Evolutionary conservation across 2,329 filamentous ascomycete genomes (phyloP).

Genomic region (Stachybotrys chartarum): DNA sequence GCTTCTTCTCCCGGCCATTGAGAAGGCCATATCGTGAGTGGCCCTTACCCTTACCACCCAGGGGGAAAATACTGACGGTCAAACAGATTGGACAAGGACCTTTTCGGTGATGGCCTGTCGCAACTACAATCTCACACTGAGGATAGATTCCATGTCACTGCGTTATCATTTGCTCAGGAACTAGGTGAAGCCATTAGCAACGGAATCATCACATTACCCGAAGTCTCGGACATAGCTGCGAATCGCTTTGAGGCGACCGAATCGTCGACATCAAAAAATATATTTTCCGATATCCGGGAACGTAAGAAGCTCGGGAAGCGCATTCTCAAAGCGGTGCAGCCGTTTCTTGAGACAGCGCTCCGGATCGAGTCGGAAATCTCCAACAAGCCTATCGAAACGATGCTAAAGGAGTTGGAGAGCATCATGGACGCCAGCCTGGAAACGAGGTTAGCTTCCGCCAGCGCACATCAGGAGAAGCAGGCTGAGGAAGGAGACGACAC

Average conservation of each 20-base stretch:
- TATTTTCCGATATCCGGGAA: slow-evolving; percentile 65
- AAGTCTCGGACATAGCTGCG: slow-evolving; percentile 15
- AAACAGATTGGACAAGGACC: slow-evolving; percentile 54
- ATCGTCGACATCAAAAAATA: slow-evolving; percentile 44
- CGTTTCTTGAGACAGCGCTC: slow-evolving; percentile 67
- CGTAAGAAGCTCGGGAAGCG: slow-evolving; percentile 80
- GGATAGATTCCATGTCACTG: slow-evolving; percentile 49
- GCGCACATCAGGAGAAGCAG: slow-evolving; percentile 25
- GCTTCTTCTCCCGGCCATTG: slow-evolving; percentile 69
- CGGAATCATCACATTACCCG: slow-evolving; percentile 40
- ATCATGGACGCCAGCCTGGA: slow-evolving; percentile 64
- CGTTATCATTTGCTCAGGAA: slow-evolving; percentile 49
- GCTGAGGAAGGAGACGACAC: slow-evolving; percentile 35
- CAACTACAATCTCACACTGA: slow-evolving; percentile 46
- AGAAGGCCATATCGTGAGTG: slow-evolving; percentile 74
- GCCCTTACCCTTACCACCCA: background rate
- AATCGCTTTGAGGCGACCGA: slow-evolving; percentile 28
- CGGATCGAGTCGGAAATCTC: slow-evolving; percentile 76
- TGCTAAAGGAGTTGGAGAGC: slow-evolving; percentile 66
- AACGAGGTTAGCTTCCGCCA: slow-evolving; percentile 35
- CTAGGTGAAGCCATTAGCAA: slow-evolving; percentile 45
- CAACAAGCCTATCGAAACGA: slow-evolving; percentile 59
- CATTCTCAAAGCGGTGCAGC: slow-evolving; percentile 77
- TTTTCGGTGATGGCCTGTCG: slow-evolving; percentile 47
- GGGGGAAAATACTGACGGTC: slow-evolving; percentile 8